A percentile compares a stretch with the other conserved stretches of the same genome.
Evolutionary conservation across 1,284 basidiomycete species (phyloP).

Genomic region (Peniophora sp.): DNA sequence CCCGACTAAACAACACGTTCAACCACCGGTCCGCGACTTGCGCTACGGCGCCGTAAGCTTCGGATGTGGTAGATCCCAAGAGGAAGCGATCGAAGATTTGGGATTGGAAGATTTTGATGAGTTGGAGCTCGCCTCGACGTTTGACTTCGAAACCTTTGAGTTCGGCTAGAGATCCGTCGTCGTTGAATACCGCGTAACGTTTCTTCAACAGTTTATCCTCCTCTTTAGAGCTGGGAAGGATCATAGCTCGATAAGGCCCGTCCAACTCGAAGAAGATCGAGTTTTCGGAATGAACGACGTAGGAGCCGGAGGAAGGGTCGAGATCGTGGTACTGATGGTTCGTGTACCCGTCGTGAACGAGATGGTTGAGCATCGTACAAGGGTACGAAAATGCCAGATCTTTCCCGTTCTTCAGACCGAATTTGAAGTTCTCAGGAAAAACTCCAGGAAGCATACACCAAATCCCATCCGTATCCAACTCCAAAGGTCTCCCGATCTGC

Average conservation of each 20-base stretch:
- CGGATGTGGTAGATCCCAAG: constrained; percentile 86
- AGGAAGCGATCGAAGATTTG: constrained; percentile 98
- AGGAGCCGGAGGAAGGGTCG: constrained; percentile 77
- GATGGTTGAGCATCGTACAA: constrained; percentile 99
- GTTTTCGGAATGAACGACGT: constrained; percentile 90
- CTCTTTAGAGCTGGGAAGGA: constrained; percentile 97
- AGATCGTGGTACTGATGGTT: constrained; percentile 98
- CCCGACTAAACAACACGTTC: constrained; percentile 88
- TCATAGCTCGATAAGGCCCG: constrained; percentile 99
- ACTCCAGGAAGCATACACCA: constrained; percentile 99
- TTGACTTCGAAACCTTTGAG: constrained; percentile 99
- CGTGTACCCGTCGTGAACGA: constrained; percentile 93
- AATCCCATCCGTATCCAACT: constrained; percentile 98
- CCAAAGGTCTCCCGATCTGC: constrained; percentile 94
- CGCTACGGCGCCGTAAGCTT: constrained; percentile 94
- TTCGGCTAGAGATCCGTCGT: constrained; percentile 94
- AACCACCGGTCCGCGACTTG: constrained; percentile 96
- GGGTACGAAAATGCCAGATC: constrained; percentile 92
- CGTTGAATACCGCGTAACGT: constrained; percentile 99
- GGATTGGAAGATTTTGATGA: constrained; percentile 99
- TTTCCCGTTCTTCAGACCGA: constrained; percentile 87
- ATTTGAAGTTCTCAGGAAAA: constrained; percentile 98
- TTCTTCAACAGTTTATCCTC: constrained; percentile 99
- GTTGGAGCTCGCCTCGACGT: constrained; percentile 93
- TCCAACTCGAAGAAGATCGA: constrained; percentile 99